Base-by-base conservation (phyloP, 441 rosid genomes). In the Erodium texanum region DNA sequence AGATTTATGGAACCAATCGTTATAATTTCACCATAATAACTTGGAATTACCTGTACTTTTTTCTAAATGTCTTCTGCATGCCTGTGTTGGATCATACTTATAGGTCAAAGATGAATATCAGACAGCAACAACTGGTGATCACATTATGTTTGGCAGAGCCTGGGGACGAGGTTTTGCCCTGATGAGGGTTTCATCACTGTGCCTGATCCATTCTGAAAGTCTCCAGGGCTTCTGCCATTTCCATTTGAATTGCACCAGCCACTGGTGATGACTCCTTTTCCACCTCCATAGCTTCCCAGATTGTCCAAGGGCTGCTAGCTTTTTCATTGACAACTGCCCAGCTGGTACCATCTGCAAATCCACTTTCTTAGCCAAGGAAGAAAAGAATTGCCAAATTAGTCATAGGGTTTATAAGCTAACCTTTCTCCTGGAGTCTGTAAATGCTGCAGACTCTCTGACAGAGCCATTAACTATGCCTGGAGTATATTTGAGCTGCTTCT, bases 401-500 rank as follows among this genome's bases (percentile, higher is more conserved):
- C 24, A 68, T 32, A 38, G 34, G 62, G 67, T 52, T 63, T 36
- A 50, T 73, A 71, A 14, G 38, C 67, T 64, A 70, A 88, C 99
- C 93, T 88, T 89, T 79, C 84, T 82, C 67, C 80, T 86, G 73
- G 78, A 86, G 81, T 92, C 83, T 38, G 83, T 65, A 75, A 90
- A 90, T 69, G 95, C 81, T 15, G 83, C 88, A 1, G 86, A 77
- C 61, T 80, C 93, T 80, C 78, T 82, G 50, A 77, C 70, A 59
- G 86, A 78, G 32, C 90, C 84, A 65, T 92, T 95, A 36, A 83
- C 98, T 76, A 92, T 83, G 65, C 98, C 97, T 3, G 93, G 97
- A 24, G 88, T 84, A 81, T 86, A 92, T 73, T 92, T 89, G 63
- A 92, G 88, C 77, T 94, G 99, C 79, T 92, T 94, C 80, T 92